Percentiles rank a stretch among this genome's conserved stretches.
Conservation (phyloP, 768 basidiomycete species). For the Suillus americanus region DNA sequence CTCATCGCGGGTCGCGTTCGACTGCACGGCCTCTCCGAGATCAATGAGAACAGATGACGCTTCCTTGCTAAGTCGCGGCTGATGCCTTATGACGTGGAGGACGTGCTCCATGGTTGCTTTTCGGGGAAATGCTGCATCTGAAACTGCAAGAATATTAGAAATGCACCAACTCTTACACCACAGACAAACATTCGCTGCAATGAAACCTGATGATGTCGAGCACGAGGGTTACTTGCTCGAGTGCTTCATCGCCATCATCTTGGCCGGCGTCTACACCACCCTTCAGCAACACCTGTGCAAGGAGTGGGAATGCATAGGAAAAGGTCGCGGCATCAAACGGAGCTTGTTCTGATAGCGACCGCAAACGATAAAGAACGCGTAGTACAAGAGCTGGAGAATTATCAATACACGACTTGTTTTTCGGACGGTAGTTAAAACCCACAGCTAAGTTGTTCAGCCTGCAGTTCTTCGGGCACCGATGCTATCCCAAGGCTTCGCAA, state of each 20-base stretch:
- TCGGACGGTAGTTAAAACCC: neutral
- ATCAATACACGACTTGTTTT: constrained; percentile 1
- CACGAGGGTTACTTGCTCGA: constrained; percentile 78
- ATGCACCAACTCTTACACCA: constrained; percentile 11
- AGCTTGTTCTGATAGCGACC: constrained; percentile 75
- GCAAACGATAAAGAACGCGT: constrained; percentile 83
- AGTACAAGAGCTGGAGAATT: constrained; percentile 63
- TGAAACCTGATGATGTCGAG: constrained; percentile 41
- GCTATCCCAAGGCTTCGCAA: constrained; percentile 68
- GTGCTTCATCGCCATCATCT: constrained; percentile 68
- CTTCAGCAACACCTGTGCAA: constrained; percentile 62
- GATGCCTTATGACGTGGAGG: constrained; percentile 68
- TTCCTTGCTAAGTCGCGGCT: constrained; percentile 81
- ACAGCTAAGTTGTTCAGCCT: constrained; percentile 63
- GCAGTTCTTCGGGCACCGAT: constrained; percentile 69
- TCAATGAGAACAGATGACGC: constrained; percentile 80
- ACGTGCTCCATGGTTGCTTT: constrained; percentile 65
- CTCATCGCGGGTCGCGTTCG: constrained; percentile 63
- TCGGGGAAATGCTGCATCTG: constrained; percentile 72
- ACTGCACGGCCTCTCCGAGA: constrained; percentile 75
- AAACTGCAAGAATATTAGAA: constrained; percentile 47
- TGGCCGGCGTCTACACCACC: constrained; percentile 60
- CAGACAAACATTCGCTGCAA: constrained; percentile 26
- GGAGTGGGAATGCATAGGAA: constrained; percentile 74
- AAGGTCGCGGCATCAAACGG: constrained; percentile 87